Percentiles rank a stretch among this genome's conserved stretches.
phyloP scores from a whole-genome alignment of 257 asterid species.

The Linaria vulgaris region DNA sequence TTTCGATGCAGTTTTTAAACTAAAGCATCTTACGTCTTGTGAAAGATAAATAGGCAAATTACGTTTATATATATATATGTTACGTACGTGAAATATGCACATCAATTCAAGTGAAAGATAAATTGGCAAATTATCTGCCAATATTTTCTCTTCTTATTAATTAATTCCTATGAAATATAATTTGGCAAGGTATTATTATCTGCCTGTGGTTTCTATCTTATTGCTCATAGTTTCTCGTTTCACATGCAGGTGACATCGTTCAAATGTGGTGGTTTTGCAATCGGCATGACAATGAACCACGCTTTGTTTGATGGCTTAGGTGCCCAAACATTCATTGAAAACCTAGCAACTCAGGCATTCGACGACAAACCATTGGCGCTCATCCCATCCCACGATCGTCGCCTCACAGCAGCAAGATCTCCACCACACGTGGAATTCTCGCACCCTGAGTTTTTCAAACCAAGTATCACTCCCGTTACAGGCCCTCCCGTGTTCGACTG shows the following conservation, averaged over 20 bases:
- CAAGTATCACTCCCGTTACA: constrained; percentile 35
- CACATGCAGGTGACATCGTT: constrained; percentile 49
- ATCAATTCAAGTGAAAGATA: too few species aligned
- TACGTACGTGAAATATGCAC: too few species aligned
- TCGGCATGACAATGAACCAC: constrained; percentile 47
- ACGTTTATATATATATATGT: too few species aligned
- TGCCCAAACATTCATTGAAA: constrained; percentile 39
- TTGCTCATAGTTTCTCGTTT: too few species aligned
- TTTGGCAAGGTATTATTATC: too few species aligned
- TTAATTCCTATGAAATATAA: too few species aligned
- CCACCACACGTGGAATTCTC: constrained; percentile 29
- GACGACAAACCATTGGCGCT: constrained; percentile 27
- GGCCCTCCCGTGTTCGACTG: constrained; percentile 49
- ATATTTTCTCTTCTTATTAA: too few species aligned
- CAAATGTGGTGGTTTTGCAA: constrained; percentile 58
- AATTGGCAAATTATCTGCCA: too few species aligned
- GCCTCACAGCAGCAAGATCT: constrained; percentile 37
- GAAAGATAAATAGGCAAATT: too few species aligned
- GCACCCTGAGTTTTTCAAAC: constrained; percentile 34
- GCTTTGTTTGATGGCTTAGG: constrained; percentile 44
- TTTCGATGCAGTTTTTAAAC: too few species aligned
- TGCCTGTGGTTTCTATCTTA: too few species aligned
- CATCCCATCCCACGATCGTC: constrained; percentile 35
- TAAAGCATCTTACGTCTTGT: too few species aligned
- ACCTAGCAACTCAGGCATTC: constrained; percentile 52